A percentile compares a stretch with the other conserved stretches of the same genome.
Evolutionary conservation across 108 stramenopile genomes (phyloP).

Genomic region (Cyclostephanos invisitatus): DNA sequence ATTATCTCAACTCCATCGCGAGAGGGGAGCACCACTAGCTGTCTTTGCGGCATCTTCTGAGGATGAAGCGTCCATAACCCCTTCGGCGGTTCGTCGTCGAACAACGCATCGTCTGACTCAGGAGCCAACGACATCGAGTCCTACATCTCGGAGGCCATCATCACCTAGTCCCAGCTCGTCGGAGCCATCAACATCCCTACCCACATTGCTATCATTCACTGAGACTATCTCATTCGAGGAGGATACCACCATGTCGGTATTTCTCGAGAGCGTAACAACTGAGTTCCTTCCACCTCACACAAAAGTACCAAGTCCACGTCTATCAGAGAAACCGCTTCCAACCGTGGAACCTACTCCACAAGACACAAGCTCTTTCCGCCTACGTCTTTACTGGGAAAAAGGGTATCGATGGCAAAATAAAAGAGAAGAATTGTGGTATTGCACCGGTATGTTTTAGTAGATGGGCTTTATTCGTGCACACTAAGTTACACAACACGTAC

Average conservation of each 20-base stretch:
- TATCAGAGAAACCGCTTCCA: not conserved
- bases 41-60: not conserved
- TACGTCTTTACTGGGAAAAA: conserved; percentile 46
- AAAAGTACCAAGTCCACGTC: not conserved
- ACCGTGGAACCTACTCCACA: not conserved
- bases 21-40: not conserved
- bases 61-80: no score
- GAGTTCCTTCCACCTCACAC: no score
- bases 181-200: no score
- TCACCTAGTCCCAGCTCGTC: no score
- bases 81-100: no score
- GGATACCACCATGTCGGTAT: not conserved
- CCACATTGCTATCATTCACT: not conserved
- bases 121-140: no score
- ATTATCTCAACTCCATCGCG: not conserved
- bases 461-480: not conserved
- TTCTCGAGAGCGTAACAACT: not conserved
- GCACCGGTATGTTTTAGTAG: conserved; percentile 1
- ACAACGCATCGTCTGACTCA: no score
- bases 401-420: conserved; percentile 29
- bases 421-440: conserved; percentile 20
- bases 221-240: not conserved
- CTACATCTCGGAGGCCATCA: no score
- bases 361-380: conserved; percentile 12
- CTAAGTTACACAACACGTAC: not conserved